Base-by-base conservation (phyloP, 2,329 filamentous ascomycete genomes). In the Stagonosporopsis vannaccii region DNA sequence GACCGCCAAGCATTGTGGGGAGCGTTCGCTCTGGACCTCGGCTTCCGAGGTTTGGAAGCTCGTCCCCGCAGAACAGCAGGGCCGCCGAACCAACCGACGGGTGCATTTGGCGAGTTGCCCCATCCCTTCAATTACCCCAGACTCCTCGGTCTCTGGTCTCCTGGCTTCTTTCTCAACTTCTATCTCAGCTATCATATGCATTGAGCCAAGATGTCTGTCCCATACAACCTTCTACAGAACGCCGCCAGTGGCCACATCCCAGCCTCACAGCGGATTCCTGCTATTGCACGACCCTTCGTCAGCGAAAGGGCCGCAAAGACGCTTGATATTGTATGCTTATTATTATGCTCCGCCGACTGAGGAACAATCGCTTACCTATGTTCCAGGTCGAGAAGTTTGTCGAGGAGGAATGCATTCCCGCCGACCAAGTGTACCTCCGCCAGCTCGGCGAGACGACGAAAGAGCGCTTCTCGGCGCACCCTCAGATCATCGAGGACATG, bases 331-430 rank as follows among this genome's bases (percentile, higher is more conserved):
- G 85, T 87, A 79, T 49, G 77, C 64, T 32, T 5, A 4, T 30
- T 6, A 3, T 1, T 12, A 23, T 33, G n/a, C 17, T 37, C 8
- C 20, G n/a, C 2, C 37, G n/a, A 23, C 12, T 6, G 1, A 20
- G n/a, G 19, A 19, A 11, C n/a, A 25, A 12, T 30, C 23, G 12
- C 50, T 58, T 17, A 39, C 30, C 9, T 39, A 6, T 32, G 6
- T 8, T 9, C 15, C 12, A 53, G 85, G 91, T 99, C 66, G 91
- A 94, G 81, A 92, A 92, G 78, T 99, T 99, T 71, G 95, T 99
- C 67, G 91, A 98, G 75, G 93, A 97, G 78, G 93, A 97, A 82
- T 99, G 81, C 65, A 81, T 83, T 53, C 81, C 81, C 58, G 90
- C 91, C 75, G 94, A 98, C 73, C 82, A 89, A 54, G 85, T 97